A percentile compares a stretch with the other conserved stretches of the same genome.
phyloP scores from a whole-genome alignment of 805 yeast genomes.

The Ogataea corticis region DNA sequence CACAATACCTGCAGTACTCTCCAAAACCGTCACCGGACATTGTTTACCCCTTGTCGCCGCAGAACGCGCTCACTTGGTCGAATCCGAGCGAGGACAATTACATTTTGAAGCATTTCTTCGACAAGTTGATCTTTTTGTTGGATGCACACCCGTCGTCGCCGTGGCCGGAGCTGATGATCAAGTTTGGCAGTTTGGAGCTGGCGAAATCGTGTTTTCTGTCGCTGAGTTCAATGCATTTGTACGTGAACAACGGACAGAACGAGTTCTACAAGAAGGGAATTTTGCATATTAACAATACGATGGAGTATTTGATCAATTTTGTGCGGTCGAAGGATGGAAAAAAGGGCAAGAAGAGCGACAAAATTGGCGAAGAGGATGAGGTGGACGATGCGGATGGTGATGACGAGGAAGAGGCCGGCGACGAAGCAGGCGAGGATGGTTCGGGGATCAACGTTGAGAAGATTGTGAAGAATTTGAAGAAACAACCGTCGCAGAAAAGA shows the following conservation, averaged over 20 bases:
- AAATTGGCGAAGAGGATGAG: constrained; percentile 2
- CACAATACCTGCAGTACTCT: not conserved
- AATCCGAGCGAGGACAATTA: constrained; percentile 51
- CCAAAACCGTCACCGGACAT: constrained; percentile 3
- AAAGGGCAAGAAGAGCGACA: constrained; percentile 5
- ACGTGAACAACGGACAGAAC: constrained; percentile 52
- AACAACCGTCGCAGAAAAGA: constrained; percentile 38
- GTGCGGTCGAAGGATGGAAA: constrained; percentile 34
- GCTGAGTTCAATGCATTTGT: constrained; percentile 56
- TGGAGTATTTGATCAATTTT: constrained; percentile 52
- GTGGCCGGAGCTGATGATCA: constrained; percentile 59
- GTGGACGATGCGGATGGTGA: constrained; percentile 11
- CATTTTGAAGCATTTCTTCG: constrained; percentile 57
- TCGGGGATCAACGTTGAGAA: constrained; percentile 32
- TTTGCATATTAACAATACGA: constrained; percentile 54
- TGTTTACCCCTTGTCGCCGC: constrained; percentile 9
- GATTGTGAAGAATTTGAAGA: constrained; percentile 39
- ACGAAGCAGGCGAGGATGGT: constrained; percentile 10
- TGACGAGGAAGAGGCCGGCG: constrained; percentile 15
- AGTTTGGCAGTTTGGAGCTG: constrained; percentile 57
- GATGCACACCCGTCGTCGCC: constrained; percentile 64
- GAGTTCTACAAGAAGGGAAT: constrained; percentile 54
- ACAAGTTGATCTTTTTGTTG: constrained; percentile 49
- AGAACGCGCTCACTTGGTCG: constrained; percentile 5
- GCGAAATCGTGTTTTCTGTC: constrained; percentile 60